A percentile compares a stretch with the other conserved stretches of the same genome.
Evolutionary conservation across 208 protist species (phyloP).

Genomic region (Trypanosoma lewisi): DNA sequence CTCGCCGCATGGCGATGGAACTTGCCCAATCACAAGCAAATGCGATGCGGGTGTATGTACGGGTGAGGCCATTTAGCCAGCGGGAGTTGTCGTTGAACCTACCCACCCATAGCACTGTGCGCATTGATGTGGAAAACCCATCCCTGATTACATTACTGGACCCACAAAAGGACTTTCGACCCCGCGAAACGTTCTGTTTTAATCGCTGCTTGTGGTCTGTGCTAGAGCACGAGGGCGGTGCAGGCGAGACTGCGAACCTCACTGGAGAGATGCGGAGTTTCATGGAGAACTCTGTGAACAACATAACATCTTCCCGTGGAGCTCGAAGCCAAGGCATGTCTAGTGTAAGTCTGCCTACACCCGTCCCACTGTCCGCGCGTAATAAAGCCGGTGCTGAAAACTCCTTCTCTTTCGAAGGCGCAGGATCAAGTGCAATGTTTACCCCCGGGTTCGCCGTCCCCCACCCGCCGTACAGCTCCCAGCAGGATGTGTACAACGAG

Average conservation of each 20-base stretch:
- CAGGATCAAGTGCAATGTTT: slow-evolving; percentile 55
- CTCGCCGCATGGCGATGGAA: slow-evolving; percentile 3
- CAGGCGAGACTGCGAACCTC: neutral
- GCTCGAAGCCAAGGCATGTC: neutral
- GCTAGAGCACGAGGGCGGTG: slow-evolving; percentile 26
- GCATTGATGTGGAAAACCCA: slow-evolving; percentile 73
- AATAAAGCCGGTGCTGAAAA: neutral
- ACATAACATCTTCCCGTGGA: slow-evolving; percentile 24
- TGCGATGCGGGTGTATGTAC: slow-evolving; percentile 86
- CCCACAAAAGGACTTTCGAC: slow-evolving; percentile 50
- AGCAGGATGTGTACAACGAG: slow-evolving; percentile 42
- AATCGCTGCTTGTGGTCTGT: slow-evolving; percentile 84
- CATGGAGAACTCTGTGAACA: slow-evolving; percentile 43
- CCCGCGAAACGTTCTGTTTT: slow-evolving; percentile 66
- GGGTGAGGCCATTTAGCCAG: slow-evolving; percentile 83
- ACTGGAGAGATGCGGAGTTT: slow-evolving; percentile 29
- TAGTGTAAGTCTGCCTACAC: neutral
- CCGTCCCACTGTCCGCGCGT: slow-evolving; percentile 19
- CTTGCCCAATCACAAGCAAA: slow-evolving; percentile 37
- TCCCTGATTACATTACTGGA: slow-evolving; percentile 68
- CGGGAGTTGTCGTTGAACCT: slow-evolving; percentile 53
- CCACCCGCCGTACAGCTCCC: slow-evolving; percentile 73
- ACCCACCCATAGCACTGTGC: slow-evolving; percentile 57
- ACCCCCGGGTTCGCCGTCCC: slow-evolving; percentile 36
- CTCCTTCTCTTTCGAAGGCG: slow-evolving; percentile 22